Conservation (phyloP, 495 filamentous ascomycete genomes). For the Xylaria cubensis region DNA sequence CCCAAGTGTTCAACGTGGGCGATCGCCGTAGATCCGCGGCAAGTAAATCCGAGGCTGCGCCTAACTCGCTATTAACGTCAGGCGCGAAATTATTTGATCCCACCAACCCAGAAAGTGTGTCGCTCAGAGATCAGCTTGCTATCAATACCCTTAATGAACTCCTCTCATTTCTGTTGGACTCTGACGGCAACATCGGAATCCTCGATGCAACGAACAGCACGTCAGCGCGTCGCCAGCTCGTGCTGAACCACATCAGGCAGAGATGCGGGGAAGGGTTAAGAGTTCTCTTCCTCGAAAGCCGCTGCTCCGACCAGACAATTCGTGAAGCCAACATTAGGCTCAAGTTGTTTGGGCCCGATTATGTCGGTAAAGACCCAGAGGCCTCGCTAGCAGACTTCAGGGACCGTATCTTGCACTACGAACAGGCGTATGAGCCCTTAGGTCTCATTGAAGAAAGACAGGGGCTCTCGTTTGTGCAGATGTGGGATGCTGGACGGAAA, state of each 20-base stretch:
- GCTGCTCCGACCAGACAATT: slow-evolving; percentile 71
- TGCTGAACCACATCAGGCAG: slow-evolving; percentile 73
- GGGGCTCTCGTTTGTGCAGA: slow-evolving; percentile 50
- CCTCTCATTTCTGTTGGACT: slow-evolving; percentile 72
- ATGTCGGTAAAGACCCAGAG: slow-evolving; percentile 76
- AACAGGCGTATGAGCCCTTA: slow-evolving; percentile 78
- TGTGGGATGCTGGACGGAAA: slow-evolving; percentile 88
- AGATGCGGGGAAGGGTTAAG: slow-evolving; percentile 72
- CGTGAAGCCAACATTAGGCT: slow-evolving; percentile 85
- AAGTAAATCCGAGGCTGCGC: neutral
- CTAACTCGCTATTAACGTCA: slow-evolving; percentile 42
- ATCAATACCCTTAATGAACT: slow-evolving; percentile 80
- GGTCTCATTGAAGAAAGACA: slow-evolving; percentile 78
- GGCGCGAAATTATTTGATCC: slow-evolving; percentile 82
- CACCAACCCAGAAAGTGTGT: slow-evolving; percentile 71
- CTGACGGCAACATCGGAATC: slow-evolving; percentile 80
- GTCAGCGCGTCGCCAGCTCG: slow-evolving; percentile 68
- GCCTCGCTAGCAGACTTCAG: slow-evolving; percentile 77
- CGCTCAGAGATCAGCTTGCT: slow-evolving; percentile 77
- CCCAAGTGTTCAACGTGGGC: slow-evolving; percentile 86
- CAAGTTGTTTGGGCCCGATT: slow-evolving; percentile 83
- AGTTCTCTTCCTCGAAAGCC: slow-evolving; percentile 79
- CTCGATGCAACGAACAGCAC: slow-evolving; percentile 88
- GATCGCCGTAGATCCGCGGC: slow-evolving; percentile 75
- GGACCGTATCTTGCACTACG: slow-evolving; percentile 76